Evolutionary conservation across 148 eudicot species (phyloP).

Genomic region (Vaccinium myrtillus): DNA sequence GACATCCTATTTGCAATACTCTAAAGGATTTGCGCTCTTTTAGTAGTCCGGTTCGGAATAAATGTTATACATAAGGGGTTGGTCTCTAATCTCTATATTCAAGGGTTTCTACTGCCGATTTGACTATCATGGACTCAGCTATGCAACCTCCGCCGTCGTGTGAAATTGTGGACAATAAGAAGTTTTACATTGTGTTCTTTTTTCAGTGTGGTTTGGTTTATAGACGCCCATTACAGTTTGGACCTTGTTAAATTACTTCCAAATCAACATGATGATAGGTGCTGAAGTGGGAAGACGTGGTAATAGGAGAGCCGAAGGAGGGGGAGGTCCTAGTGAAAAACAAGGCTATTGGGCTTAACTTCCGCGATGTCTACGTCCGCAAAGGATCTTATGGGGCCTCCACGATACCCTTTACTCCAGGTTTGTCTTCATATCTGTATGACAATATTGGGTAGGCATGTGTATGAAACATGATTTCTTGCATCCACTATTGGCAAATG

Average conservation of each 20-base stretch:
- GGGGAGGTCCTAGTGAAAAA: constrained; percentile 82
- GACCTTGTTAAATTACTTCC: not conserved
- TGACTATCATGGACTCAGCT: not conserved
- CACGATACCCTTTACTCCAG: constrained; percentile 73
- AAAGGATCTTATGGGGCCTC: constrained; percentile 74
- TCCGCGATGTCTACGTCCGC: constrained; percentile 74
- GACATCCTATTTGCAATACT: too few species aligned
- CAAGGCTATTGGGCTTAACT: constrained; percentile 86
- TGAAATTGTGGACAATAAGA: not conserved
- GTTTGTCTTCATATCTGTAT: constrained; percentile 32
- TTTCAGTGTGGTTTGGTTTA: not conserved
- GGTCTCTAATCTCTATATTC: not conserved
- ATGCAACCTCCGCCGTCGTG: not conserved
- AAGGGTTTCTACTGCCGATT: not conserved
- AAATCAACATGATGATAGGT: constrained; percentile 43
- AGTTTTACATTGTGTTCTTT: not conserved
- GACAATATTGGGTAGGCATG: not conserved
- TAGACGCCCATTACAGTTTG: not conserved
- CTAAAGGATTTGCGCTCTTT: too few species aligned
- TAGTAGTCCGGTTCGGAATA: too few species aligned
- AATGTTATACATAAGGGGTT: too few species aligned
- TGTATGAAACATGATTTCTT: not conserved
- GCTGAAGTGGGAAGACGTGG: constrained; percentile 88
- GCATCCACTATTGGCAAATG: not conserved
- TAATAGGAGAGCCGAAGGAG: constrained; percentile 75